Percentiles rank a stretch among this genome's conserved stretches.
Conservation (phyloP, 768 basidiomycete species). For the Rhizopogon salebrosus region DNA sequence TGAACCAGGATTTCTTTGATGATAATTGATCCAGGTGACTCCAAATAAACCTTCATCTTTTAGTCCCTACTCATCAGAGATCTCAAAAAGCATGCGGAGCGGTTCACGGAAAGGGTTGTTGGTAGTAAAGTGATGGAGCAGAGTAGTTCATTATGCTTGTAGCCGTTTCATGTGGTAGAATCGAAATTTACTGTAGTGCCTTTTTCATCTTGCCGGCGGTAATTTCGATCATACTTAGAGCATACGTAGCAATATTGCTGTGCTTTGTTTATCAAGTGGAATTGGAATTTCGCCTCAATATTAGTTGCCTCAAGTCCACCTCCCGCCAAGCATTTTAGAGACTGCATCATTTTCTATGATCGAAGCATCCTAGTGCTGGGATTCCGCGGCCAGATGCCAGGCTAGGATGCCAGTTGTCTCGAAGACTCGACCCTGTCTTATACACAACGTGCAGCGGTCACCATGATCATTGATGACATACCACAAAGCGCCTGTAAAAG, state of each 20-base stretch:
- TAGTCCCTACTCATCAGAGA: neutral
- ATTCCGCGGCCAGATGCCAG: neutral
- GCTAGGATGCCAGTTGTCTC: neutral
- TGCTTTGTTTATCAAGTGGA: too few species aligned
- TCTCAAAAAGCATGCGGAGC: neutral
- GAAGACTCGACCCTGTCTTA: neutral
- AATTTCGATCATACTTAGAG: neutral
- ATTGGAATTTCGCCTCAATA: neutral
- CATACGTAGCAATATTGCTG: neutral
- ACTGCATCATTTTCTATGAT: too few species aligned
- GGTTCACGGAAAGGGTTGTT: neutral
- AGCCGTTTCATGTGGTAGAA: neutral
- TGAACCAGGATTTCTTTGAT: neutral
- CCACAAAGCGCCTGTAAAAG: neutral
- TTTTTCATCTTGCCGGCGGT: conserved; percentile 1
- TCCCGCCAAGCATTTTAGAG: too few species aligned
- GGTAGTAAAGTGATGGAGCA: too few species aligned
- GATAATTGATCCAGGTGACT: neutral
- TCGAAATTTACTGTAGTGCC: neutral
- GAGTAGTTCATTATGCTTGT: neutral
- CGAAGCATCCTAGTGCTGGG: neutral
- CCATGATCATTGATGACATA: neutral
- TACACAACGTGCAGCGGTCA: neutral
- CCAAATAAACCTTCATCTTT: neutral
- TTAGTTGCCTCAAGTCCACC: too few species aligned